Base-by-base conservation (phyloP, 352 stramenopile species). In the Phytophthora rubi region DNA sequence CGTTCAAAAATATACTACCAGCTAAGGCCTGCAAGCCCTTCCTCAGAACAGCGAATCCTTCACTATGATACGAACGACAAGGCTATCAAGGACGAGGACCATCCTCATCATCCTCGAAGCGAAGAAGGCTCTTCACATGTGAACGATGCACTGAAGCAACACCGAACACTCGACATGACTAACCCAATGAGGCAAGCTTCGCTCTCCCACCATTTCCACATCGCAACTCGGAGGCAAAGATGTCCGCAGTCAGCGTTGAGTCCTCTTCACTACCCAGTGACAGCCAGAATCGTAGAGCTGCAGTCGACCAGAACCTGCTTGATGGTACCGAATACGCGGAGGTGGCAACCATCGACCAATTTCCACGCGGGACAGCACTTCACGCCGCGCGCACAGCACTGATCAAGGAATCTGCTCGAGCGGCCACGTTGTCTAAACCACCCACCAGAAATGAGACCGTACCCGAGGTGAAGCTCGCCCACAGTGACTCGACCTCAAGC, bases 341-440 rank as follows among this genome's bases (percentile, higher is more conserved):
- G 18, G 56, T 65, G 23, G 32, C 33, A 1, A 53, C 52, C 10
- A 51, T 72, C 28, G 71, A 81, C 42, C 64, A 80, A n/a, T 70
- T 88, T 1, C 82, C 82, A 4, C 81, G 83, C 7, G 82, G 82
- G 7, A 76, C 77, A 3, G 82, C 77, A 21, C 75, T 83, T 18
- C 73, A 83, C 49, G 82, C 77, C n/a, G 84, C 85, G 23, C 77
- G 81, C 12, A 88, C 81, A 13, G 53, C 57, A 6, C 16, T 35
- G 6, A 28, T 51, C 42, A 76, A 73, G 32, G 59, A 70, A 21
- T 7, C 16, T 18, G 5, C 33, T 54, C 35, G 33, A 53, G 26
- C 28, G 6, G 23, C 49, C 13, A 8, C 49, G 28, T 59, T 67
- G 12, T 39, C 62, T 21, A 66, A 66, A 32, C 54, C 66, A 48